Evolutionary conservation across 2,329 filamentous ascomycete genomes (phyloP).

Genomic region (Colletotrichum theobromicola): DNA sequence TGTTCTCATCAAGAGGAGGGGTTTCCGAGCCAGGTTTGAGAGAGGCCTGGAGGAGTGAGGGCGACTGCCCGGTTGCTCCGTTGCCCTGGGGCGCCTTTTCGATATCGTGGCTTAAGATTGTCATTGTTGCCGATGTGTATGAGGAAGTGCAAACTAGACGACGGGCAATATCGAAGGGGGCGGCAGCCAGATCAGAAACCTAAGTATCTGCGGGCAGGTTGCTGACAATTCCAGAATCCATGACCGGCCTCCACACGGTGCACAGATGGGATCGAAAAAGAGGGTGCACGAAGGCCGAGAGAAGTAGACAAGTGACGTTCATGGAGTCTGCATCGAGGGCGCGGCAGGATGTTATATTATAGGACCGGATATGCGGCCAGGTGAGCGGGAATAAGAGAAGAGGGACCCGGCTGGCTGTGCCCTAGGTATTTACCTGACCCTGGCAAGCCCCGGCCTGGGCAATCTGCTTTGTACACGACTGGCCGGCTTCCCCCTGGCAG

Average conservation of each 20-base stretch:
- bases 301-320: not conserved
- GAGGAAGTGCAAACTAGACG: not conserved
- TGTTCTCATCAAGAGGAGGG: constrained; percentile 1
- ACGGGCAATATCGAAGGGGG: not conserved
- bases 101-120: not conserved
- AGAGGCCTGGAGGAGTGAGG: not conserved
- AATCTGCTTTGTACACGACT: not conserved
- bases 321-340: not conserved
- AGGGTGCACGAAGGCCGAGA: not conserved
- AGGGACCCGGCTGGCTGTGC: not conserved
- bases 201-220: not conserved
- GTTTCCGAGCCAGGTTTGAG: not conserved
- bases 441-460: not conserved
- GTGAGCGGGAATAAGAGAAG: constrained; percentile 14
- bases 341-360: constrained; percentile 1
- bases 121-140: not conserved
- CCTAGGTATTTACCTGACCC: not conserved
- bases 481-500: not conserved
- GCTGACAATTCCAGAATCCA: not conserved
- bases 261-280: not conserved
- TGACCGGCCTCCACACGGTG: not conserved
- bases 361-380: constrained; percentile 9
- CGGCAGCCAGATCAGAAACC: not conserved
- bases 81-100: not conserved
- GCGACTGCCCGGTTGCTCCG: not conserved